These are phyloP conservation scores for Venturia aucupariae DNA, from an alignment of 2,329 filamentous ascomycete genomes.

Conservation along the genomic window DNA sequence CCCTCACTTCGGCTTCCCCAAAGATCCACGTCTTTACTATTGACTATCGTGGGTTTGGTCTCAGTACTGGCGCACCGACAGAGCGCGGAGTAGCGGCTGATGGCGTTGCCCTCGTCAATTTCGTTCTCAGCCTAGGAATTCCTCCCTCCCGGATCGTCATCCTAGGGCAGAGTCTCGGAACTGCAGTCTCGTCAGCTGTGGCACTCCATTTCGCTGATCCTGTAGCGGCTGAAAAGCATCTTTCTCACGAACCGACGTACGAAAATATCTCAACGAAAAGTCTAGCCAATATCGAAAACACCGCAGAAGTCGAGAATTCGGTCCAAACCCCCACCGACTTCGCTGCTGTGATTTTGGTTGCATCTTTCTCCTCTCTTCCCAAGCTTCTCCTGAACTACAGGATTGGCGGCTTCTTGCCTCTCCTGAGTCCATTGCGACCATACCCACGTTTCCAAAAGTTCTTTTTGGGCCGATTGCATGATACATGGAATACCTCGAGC, in stretches of 20 bases:
- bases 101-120: slow-evolving; percentile 63
- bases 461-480: slow-evolving; percentile 57
- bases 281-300: not conserved
- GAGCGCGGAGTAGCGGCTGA: slow-evolving; percentile 77
- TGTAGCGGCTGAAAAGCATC: not conserved
- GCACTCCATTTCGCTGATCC: slow-evolving; percentile 56
- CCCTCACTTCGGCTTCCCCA: slow-evolving; percentile 59
- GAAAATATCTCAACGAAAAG: not conserved
- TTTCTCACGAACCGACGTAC: not conserved
- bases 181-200: slow-evolving; percentile 68
- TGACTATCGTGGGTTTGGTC: slow-evolving; percentile 84
- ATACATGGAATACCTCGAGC: slow-evolving; percentile 67
- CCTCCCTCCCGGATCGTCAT: slow-evolving; percentile 65
- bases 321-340: slow-evolving; percentile 46
- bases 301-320: not conserved
- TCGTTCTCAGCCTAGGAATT: slow-evolving; percentile 57
- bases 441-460: slow-evolving; percentile 56
- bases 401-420: slow-evolving; percentile 66
- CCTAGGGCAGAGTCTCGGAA: slow-evolving; percentile 80
- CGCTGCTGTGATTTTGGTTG: slow-evolving; percentile 69
- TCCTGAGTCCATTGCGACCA: slow-evolving; percentile 63
- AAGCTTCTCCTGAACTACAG: slow-evolving; percentile 68
- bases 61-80: slow-evolving; percentile 68
- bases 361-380: slow-evolving; percentile 67
- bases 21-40: slow-evolving; percentile 75